Evolutionary conservation across 768 basidiomycete genomes (phyloP).

Genomic region (Xerocomus spinulosus): DNA sequence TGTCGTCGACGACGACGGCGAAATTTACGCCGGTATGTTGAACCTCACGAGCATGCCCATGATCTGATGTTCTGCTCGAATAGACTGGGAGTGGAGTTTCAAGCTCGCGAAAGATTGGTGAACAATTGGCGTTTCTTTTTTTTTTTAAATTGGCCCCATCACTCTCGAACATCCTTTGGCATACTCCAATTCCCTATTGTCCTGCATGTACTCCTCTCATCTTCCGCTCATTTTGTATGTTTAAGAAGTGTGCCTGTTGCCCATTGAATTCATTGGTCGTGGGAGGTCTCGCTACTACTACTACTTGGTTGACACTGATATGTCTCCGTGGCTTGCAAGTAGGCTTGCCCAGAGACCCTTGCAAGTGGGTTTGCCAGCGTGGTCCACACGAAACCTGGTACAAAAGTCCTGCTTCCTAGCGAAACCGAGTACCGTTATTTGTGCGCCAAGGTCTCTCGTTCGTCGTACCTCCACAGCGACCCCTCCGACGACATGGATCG

Average conservation of each 20-base stretch:
- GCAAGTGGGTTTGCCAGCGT: not conserved
- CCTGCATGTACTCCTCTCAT: slow-evolving; percentile 26
- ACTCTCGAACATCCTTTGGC: slow-evolving; percentile 26
- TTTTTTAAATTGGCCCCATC: slow-evolving; percentile 17
- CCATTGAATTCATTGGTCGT: not conserved
- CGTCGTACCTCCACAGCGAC: slow-evolving; percentile 14
- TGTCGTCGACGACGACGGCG: slow-evolving; percentile 83
- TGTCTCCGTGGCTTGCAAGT: slow-evolving; percentile 8
- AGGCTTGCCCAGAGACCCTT: slow-evolving; percentile 1
- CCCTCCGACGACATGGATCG: slow-evolving; percentile 54
- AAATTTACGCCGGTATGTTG: slow-evolving; percentile 68
- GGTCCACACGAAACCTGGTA: not conserved
- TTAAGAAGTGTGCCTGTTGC: slow-evolving; percentile 11
- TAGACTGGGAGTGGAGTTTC: slow-evolving; percentile 66
- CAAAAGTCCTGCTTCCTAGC: not conserved
- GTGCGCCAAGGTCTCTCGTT: slow-evolving; percentile 4
- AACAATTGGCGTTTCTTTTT: slow-evolving; percentile 17
- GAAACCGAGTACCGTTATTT: not conserved
- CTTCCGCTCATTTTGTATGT: slow-evolving; percentile 16
- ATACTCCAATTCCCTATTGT: slow-evolving; percentile 22
- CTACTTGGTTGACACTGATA: not conserved
- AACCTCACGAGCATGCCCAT: not conserved
- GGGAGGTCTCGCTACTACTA: not conserved
- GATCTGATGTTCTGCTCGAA: slow-evolving; percentile 8
- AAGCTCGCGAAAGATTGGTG: slow-evolving; percentile 92